Evolutionary conservation across 2,329 filamentous ascomycete species (phyloP).

Genomic region (Fusarium sp.): DNA sequence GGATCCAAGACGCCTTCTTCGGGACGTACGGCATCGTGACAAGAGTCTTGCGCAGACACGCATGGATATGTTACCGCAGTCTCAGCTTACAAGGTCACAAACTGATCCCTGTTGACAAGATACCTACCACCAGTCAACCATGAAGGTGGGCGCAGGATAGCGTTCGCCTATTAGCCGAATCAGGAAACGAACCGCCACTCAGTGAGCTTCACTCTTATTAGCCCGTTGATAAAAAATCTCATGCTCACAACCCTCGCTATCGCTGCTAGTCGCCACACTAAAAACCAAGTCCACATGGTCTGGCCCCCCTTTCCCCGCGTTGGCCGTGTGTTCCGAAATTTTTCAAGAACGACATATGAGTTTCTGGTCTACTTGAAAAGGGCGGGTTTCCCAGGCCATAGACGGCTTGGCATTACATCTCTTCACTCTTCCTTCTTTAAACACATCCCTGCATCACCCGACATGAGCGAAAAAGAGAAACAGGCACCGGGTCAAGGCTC

Average conservation of each 20-base stretch:
- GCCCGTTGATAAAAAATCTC: background rate
- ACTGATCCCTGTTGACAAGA: background rate
- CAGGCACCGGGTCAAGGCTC: background rate
- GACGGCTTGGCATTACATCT: background rate
- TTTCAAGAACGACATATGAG: background rate
- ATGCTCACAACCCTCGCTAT: background rate
- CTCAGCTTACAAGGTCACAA: background rate
- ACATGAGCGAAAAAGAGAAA: background rate
- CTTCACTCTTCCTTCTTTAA: background rate
- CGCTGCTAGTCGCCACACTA: background rate
- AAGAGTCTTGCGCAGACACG: background rate
- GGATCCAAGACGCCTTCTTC: background rate
- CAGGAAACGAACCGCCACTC: background rate
- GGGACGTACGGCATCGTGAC: background rate
- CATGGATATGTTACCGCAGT: background rate
- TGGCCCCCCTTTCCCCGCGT: background rate
- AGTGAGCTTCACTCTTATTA: background rate
- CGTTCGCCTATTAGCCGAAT: background rate
- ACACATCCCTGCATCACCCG: rapidly evolving
- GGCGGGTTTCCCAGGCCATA: background rate
- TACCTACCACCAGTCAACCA: background rate
- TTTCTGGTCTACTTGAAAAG: background rate
- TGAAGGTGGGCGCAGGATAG: background rate
- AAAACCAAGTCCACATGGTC: background rate
- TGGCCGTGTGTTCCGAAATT: background rate